A percentile compares a stretch with the other conserved stretches of the same genome.
phyloP scores from a whole-genome alignment of 2,329 filamentous ascomycete genomes.

The Sporothrix inflata region DNA sequence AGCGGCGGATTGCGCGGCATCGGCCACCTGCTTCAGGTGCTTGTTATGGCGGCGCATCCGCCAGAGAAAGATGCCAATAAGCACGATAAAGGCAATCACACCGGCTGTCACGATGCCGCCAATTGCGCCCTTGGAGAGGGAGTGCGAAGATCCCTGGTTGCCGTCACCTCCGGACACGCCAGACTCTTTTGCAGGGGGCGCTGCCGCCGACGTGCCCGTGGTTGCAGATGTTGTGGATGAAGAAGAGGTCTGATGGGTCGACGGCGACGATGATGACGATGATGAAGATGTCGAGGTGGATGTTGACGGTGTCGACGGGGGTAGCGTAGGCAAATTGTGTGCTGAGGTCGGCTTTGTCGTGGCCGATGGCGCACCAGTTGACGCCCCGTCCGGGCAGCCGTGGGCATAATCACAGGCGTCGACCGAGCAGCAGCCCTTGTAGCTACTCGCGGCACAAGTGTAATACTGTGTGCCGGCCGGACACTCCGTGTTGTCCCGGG shows the following conservation, averaged over 20 bases:
- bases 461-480: constrained; percentile 43
- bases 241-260: neutral
- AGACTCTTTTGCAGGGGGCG: constrained; percentile 2
- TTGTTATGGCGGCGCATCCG: neutral
- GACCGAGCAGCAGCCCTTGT: constrained; percentile 51
- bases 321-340: neutral
- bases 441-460: constrained; percentile 44
- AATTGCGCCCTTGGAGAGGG: constrained; percentile 40
- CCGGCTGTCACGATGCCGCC: constrained; percentile 42
- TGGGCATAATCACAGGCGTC: constrained; percentile 46
- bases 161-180: neutral
- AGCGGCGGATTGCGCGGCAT: neutral
- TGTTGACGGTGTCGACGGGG: constrained; percentile 35
- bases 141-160: constrained; percentile 14
- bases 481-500: constrained; percentile 36
- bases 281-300: constrained; percentile 18
- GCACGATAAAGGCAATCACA: constrained; percentile 37
- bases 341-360: neutral
- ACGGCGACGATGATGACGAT: neutral
- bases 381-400: constrained; percentile 39
- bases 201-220: neutral
- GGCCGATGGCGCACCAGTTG: neutral
- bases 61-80: constrained; percentile 35
- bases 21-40: neutral
- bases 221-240: constrained; percentile 12